These are phyloP conservation scores for Microsporum canis DNA, from an alignment of 2,329 filamentous ascomycete genomes.

Conservation along the genomic window DNA sequence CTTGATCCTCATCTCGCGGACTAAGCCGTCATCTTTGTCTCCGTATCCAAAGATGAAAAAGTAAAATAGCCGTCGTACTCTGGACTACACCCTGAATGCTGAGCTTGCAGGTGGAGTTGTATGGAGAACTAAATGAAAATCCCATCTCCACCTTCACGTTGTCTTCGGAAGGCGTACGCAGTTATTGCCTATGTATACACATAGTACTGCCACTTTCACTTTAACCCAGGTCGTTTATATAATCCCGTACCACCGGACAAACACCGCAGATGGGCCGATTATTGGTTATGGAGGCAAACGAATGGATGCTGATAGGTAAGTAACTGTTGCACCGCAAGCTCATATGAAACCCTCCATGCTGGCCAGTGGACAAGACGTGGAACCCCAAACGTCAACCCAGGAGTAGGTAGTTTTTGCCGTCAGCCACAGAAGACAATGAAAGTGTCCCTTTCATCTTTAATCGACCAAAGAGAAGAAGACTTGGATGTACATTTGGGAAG, in stretches of 20 bases:
- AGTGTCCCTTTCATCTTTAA: background rate
- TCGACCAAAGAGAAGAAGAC: background rate
- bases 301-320: background rate
- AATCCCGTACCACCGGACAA: background rate
- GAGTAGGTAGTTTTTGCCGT: background rate
- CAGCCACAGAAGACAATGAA: background rate
- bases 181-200: no score
- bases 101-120: background rate
- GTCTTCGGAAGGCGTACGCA: background rate
- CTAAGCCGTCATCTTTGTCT: background rate
- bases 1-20: background rate
- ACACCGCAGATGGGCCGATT: background rate
- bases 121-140: background rate
- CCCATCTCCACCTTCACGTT: background rate
- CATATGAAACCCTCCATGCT: background rate
- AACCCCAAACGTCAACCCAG: background rate
- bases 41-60: background rate
- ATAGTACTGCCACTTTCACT: no score
- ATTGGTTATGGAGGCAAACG: background rate
- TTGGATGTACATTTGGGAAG: background rate
- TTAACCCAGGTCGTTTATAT: background rate
- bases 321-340: background rate
- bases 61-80: slow-evolving; percentile 1
- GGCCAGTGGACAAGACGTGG: background rate
- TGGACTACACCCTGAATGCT: background rate